Percentiles rank a stretch among this genome's conserved stretches.
These are phyloP conservation scores for Clonostachys chloroleuca DNA, from an alignment of 2,329 filamentous ascomycete species.

Conservation along the genomic window DNA sequence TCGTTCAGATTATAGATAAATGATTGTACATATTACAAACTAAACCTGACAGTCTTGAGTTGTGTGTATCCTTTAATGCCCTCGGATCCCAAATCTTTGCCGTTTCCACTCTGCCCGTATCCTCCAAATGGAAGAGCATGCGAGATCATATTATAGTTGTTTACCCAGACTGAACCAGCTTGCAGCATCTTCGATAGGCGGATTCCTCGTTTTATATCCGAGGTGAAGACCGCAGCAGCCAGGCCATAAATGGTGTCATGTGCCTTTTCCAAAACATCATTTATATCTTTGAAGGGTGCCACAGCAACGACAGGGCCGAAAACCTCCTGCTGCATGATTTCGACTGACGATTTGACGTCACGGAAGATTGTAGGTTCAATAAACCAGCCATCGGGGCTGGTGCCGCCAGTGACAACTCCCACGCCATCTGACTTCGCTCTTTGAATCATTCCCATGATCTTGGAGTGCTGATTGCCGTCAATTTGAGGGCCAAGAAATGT, in stretches of 20 bases:
- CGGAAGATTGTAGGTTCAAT: constrained; percentile 19
- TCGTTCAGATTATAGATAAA: no score
- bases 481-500: constrained; percentile 50
- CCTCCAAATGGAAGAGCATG: constrained; percentile 21
- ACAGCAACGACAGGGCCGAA: constrained; percentile 47
- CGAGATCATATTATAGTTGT: constrained; percentile 2
- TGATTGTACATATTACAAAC: not conserved
- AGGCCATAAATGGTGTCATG: constrained; percentile 47
- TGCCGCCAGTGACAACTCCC: constrained; percentile 58
- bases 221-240: constrained; percentile 49
- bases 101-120: constrained; percentile 56
- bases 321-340: constrained; percentile 42
- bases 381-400: constrained; percentile 14
- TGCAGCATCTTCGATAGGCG: not conserved
- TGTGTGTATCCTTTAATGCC: not conserved
- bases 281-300: constrained; percentile 42
- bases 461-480: constrained; percentile 31
- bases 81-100: constrained; percentile 37
- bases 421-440: constrained; percentile 38
- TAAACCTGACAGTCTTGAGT: not conserved
- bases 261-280: constrained; percentile 57
- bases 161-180: constrained; percentile 1
- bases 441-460: constrained; percentile 22
- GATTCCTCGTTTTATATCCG: constrained; percentile 51
- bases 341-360: constrained; percentile 9